Conservation (phyloP, 140 eudicot genomes). For the Anethum foeniculum region DNA sequence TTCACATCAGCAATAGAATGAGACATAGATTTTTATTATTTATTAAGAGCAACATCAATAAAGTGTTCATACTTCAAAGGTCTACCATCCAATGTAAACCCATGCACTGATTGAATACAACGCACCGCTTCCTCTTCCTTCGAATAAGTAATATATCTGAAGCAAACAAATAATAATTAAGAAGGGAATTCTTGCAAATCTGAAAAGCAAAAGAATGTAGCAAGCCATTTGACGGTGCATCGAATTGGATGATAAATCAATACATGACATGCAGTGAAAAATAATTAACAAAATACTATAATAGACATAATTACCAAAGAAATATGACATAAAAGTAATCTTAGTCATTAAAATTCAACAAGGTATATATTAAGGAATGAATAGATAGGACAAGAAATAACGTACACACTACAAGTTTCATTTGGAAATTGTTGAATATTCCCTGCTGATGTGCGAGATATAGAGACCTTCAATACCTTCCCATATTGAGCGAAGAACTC, state of each 20-base stretch:
- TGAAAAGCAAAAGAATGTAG: neutral
- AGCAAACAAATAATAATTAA: neutral
- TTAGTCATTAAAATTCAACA: neutral
- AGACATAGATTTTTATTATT: neutral
- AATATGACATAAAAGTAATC: neutral
- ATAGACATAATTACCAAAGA: neutral
- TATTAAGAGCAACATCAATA: neutral
- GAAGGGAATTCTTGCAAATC: neutral
- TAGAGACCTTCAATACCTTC: conserved; percentile 89
- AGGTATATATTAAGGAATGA: neutral
- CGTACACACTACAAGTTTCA: conserved; percentile 93
- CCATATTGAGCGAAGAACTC: conserved; percentile 96
- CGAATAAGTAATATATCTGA: conserved; percentile 87
- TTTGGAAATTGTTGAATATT: conserved; percentile 80
- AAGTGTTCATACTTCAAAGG: conserved; percentile 58
- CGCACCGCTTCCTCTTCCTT: conserved; percentile 96
- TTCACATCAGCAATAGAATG: neutral
- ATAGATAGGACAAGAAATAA: neutral
- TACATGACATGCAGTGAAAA: neutral
- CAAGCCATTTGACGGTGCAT: neutral
- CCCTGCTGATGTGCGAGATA: conserved; percentile 87
- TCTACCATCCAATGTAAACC: conserved; percentile 78
- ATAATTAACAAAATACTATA: neutral
- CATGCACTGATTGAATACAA: conserved; percentile 90
- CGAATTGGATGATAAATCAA: neutral